phyloP scores from a whole-genome alignment of 257 asterid genomes.

The Fraxinus anomala region DNA sequence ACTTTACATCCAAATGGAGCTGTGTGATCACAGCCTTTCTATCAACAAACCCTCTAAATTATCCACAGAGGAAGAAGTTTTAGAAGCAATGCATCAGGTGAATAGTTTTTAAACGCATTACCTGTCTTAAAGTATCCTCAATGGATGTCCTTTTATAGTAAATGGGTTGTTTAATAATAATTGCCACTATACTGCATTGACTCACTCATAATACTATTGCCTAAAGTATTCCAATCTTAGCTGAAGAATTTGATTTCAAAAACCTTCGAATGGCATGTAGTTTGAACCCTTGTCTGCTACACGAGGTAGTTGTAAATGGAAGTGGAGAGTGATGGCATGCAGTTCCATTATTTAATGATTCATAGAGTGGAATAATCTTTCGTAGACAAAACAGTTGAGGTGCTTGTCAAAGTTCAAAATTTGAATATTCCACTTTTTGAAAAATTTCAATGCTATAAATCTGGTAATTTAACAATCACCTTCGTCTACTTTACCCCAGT shows the following conservation, averaged over 20 bases:
- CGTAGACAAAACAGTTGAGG: background rate
- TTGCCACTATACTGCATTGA: background rate
- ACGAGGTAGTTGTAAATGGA: constrained; percentile 8
- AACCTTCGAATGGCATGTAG: background rate
- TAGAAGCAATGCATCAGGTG: constrained; percentile 87
- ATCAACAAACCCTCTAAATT: constrained; percentile 38
- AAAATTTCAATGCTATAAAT: background rate
- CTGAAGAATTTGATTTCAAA: background rate
- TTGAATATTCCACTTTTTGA: background rate
- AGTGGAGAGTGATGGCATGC: background rate
- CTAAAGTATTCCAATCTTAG: background rate
- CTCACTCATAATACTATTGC: background rate
- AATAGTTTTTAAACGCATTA: constrained; percentile 16
- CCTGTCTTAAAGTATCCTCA: constrained; percentile 1
- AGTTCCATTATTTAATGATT: background rate
- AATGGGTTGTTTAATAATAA: background rate
- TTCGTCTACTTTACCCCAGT: background rate
- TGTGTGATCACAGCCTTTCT: constrained; percentile 85
- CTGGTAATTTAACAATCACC: background rate
- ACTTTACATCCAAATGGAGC: constrained; percentile 89
- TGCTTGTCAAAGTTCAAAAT: background rate
- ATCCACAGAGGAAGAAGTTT: constrained; percentile 61
- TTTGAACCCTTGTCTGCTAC: background rate
- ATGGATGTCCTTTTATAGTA: background rate
- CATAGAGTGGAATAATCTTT: background rate